These are phyloP conservation scores for Aspergillus egyptiacus DNA, from an alignment of 495 filamentous ascomycete genomes.

Conservation along the genomic window DNA sequence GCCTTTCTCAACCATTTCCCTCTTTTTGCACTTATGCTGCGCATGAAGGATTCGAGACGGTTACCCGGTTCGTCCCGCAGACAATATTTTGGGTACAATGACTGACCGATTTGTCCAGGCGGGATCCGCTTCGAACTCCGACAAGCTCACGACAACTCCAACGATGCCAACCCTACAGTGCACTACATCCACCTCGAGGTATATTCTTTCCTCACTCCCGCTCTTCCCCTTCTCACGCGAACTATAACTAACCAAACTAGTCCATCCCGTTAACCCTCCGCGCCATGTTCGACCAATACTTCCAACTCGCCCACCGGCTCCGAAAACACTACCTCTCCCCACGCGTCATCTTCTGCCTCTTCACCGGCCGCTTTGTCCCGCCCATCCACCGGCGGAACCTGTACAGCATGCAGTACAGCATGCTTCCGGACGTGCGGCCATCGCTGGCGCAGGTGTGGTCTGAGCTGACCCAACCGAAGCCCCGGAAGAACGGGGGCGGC, in stretches of 20 bases:
- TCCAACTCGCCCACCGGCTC: slow-evolving; percentile 85
- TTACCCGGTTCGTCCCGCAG: slow-evolving; percentile 60
- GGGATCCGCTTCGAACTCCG: slow-evolving; percentile 87
- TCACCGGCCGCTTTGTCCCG: slow-evolving; percentile 83
- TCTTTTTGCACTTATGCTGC: slow-evolving; percentile 93
- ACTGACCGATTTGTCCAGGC: slow-evolving; percentile 39
- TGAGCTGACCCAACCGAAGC: slow-evolving; percentile 56
- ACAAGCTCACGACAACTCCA: slow-evolving; percentile 40
- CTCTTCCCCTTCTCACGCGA: not conserved
- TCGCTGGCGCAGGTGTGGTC: slow-evolving; percentile 82
- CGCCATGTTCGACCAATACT: slow-evolving; percentile 95
- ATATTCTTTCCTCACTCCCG: slow-evolving; percentile 4
- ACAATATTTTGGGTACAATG: not conserved
- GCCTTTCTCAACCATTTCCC: slow-evolving; percentile 98
- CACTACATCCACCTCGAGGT: slow-evolving; percentile 82
- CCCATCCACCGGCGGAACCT: slow-evolving; percentile 91
- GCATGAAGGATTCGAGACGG: slow-evolving; percentile 85
- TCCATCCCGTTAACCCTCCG: slow-evolving; percentile 84
- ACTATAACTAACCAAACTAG: slow-evolving; percentile 36
- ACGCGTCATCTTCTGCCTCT: slow-evolving; percentile 75
- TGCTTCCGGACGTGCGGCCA: slow-evolving; percentile 79
- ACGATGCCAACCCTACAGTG: slow-evolving; percentile 37
- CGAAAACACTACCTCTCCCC: slow-evolving; percentile 93
- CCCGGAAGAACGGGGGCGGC: slow-evolving; percentile 32
- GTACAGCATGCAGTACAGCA: slow-evolving; percentile 97